Percentiles rank a stretch among this genome's conserved stretches.
These are phyloP conservation scores for Kodamaea nitidulidarum DNA, from an alignment of 805 yeast species.

Conservation along the genomic window DNA sequence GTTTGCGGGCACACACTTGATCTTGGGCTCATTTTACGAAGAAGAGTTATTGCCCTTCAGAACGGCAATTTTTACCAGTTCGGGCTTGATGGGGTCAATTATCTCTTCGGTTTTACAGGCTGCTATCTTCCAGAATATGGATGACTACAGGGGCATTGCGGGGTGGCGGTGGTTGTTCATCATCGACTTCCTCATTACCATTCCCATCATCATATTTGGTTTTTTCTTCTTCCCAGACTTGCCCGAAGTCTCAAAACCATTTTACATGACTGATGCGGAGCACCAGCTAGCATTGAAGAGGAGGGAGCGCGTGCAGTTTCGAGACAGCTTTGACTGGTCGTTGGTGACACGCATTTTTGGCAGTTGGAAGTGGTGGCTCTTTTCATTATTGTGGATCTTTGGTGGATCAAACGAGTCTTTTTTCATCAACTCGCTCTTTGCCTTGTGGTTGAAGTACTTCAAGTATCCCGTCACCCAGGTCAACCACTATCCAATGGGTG, in stretches of 20 bases:
- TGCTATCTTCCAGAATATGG: conserved; percentile 45
- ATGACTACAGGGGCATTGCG: conserved; percentile 44
- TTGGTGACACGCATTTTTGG: conserved; percentile 37
- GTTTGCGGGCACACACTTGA: conserved; percentile 50
- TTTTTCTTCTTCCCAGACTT: conserved; percentile 55
- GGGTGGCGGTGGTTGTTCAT: conserved; percentile 50
- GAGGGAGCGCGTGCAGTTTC: conserved; percentile 22
- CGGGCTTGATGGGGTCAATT: conserved; percentile 53
- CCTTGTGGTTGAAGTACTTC: conserved; percentile 42
- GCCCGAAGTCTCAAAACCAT: conserved; percentile 38
- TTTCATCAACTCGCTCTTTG: conserved; percentile 43
- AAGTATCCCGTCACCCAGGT: conserved; percentile 42
- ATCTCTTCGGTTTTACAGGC: conserved; percentile 55
- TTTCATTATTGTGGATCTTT: conserved; percentile 48
- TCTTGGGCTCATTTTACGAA: conserved; percentile 52
- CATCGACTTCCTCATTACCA: conserved; percentile 54
- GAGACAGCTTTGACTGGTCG: conserved; percentile 24
- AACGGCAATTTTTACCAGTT: conserved; percentile 50
- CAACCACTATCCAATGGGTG: conserved; percentile 54
- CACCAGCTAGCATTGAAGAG: conserved; percentile 34
- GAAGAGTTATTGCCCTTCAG: conserved; percentile 27
- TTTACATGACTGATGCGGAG: conserved; percentile 40
- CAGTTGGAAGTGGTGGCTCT: conserved; percentile 57
- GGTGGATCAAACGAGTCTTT: conserved; percentile 49
- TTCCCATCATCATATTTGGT: conserved; percentile 57